A percentile compares a stretch with the other conserved stretches of the same genome.
Evolutionary conservation across 257 asterid genomes (phyloP).

Genomic region (Gentiana macrophylla): DNA sequence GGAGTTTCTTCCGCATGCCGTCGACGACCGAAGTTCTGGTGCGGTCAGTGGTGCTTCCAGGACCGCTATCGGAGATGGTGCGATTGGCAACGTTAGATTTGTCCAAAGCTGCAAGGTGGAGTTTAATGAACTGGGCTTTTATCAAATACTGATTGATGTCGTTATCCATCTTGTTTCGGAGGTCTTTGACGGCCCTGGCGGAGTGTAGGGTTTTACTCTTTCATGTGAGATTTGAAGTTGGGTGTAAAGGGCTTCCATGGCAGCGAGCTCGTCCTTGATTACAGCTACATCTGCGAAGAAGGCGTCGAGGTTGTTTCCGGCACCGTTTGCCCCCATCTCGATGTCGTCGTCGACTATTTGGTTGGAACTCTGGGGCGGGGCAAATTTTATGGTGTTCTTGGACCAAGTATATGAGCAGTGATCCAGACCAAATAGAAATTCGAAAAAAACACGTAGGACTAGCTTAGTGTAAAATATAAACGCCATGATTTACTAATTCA

Average conservation of each 20-base stretch:
- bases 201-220: slow-evolving; percentile 36
- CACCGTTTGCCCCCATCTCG: slow-evolving; percentile 25
- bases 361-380: slow-evolving; percentile 24
- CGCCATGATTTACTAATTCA: too few species aligned
- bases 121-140: slow-evolving; percentile 32
- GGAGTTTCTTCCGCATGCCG: slow-evolving; percentile 34
- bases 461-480: too few species aligned
- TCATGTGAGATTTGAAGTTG: slow-evolving; percentile 53
- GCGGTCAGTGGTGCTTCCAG: slow-evolving; percentile 33
- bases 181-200: slow-evolving; percentile 30
- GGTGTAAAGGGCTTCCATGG: slow-evolving; percentile 39
- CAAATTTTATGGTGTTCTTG: too few species aligned
- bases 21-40: slow-evolving; percentile 35
- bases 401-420: too few species aligned
- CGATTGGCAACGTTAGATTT: slow-evolving; percentile 28
- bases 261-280: slow-evolving; percentile 52
- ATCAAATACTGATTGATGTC: slow-evolving; percentile 20
- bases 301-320: slow-evolving; percentile 40
- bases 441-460: too few species aligned
- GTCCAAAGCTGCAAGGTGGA: slow-evolving; percentile 26
- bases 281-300: slow-evolving; percentile 65
- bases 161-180: slow-evolving; percentile 30
- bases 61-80: slow-evolving; percentile 32
- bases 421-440: too few species aligned
- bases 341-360: slow-evolving; percentile 19